Base-by-base conservation (phyloP, 768 basidiomycete species). In the Sporobolomyces pararoseus region DNA sequence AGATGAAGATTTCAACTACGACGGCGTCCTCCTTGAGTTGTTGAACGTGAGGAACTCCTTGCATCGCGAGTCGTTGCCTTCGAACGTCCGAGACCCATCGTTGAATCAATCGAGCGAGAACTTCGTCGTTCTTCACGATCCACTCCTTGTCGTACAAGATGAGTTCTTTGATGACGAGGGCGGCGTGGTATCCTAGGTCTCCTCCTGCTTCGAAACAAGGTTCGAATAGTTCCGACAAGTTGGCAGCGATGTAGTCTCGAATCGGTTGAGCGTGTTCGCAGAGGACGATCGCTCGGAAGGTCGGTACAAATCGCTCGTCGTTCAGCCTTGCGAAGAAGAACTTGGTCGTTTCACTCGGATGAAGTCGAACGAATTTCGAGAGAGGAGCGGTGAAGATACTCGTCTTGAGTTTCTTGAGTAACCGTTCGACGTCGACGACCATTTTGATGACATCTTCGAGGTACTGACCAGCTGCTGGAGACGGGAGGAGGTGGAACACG, bases 361-460 rank as follows among this genome's bases (percentile, higher is more conserved):
- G 98, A 13, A 91, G 87, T 79, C 97, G 87, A 27, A 98, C 84
- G 80, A 93, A 98, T 78, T 87, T 87, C 25, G 89, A 91, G 55
- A 98, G 81, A 9, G 93, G 94, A 68, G 90, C 87, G 1, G 95
- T 96, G 80, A 99, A 97, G 1, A 93, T 93, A 75, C 89, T 95
- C 62, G 83, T 85, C 21, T 87, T 86, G 1, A 92, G 91, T 77
- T 92, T 95, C 75, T 93, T 90, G 82, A 99, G 87, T 68, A 88
- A 86, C 0, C 89, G 85, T 79, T 99, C 96, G 5, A 91, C 92
- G 76, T 94, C 89, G 35, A 97, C 93, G 61, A 97, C 86, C 14
- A 87, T 83, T 68, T 88, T 88, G 70, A 92, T 86, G n/a, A 98
- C 85, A 57, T 86, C 86, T 75, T 91, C 87, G 44, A 99, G 83